Base-by-base conservation (phyloP, 768 basidiomycete species). In the Trametes maxima region DNA sequence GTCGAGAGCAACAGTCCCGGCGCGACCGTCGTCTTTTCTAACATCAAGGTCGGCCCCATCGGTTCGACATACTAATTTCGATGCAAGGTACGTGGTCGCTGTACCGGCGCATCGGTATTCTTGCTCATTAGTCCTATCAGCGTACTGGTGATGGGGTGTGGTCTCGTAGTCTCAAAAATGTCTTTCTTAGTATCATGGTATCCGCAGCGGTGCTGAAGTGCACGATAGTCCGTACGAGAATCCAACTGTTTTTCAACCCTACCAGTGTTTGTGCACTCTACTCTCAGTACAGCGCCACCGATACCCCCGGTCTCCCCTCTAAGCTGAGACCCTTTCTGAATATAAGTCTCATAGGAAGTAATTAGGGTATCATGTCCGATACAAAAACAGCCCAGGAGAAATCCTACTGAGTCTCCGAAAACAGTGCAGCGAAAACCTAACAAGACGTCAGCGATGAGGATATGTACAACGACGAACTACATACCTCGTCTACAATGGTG, bases 401-500 rank as follows among this genome's bases (percentile, higher is more conserved):
- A 60, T 16, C n/a, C 53, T 57, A 63, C 40, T 63, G 67, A 33
- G 72, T 63, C 53, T 87, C 86, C 3, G 88, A 85, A 67, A 89
- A 89, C 40, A 89, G 72, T 5, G 86, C 79, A 46, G 80, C 69
- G 48, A 89, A 79, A 21, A 89, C 70, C 87, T 88, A 62, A 16
- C 7, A 46, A 24, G 16, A 12, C 3, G 11, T 36, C 40, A 54
- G 39, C 19, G 10, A 44, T 17, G 21, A n/a, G 47, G 17, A 35
- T 54, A 40, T 52, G 46, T 13, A 24, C 21, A 43, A n/a, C 51
- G 13, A n/a, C 55, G 40, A 42, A 46, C 6, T 7, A 21, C 21
- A 16, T 22, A 95, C 95, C 84, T 98, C 96, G 65, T 98, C 95
- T 25, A 94, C 75, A 55, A 97, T 83, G 39, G 86, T 92, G 70